Evolutionary conservation across 2,329 filamentous ascomycete species (phyloP).

Genomic region (Ophiosphaerella herpotricha): DNA sequence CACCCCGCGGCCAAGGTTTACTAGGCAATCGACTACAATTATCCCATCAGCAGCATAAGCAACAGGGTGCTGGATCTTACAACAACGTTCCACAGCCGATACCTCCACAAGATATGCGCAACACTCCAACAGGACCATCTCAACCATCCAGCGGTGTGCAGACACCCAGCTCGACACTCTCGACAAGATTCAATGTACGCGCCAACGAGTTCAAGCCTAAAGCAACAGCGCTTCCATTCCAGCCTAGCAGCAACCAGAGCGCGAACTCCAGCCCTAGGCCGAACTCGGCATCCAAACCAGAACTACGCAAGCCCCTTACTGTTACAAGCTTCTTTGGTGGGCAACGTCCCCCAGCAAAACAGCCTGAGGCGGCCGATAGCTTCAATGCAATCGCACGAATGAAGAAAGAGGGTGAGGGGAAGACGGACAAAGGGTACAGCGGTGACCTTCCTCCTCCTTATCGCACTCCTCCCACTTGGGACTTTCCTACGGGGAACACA

Average conservation of each 20-base stretch:
- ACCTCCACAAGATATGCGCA: slow-evolving; percentile 68
- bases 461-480: slow-evolving; percentile 85
- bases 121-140: slow-evolving; percentile 74
- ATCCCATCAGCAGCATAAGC: slow-evolving; percentile 58
- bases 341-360: slow-evolving; percentile 67
- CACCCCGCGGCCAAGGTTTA: slow-evolving; percentile 49
- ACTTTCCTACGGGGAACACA: slow-evolving; percentile 68
- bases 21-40: slow-evolving; percentile 58
- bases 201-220: slow-evolving; percentile 84
- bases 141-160: slow-evolving; percentile 55
- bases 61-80: slow-evolving; percentile 43
- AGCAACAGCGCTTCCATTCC: slow-evolving; percentile 79
- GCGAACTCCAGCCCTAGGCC: slow-evolving; percentile 73
- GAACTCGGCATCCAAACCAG: slow-evolving; percentile 45
- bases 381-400: slow-evolving; percentile 72
- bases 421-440: slow-evolving; percentile 61
- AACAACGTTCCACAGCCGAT: slow-evolving; percentile 60
- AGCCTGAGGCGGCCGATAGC: slow-evolving; percentile 56
- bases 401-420: slow-evolving; percentile 63
- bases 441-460: slow-evolving; percentile 83
- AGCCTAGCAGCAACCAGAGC: slow-evolving; percentile 66
- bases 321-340: slow-evolving; percentile 63
- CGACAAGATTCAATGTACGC: slow-evolving; percentile 64
- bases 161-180: slow-evolving; percentile 58
- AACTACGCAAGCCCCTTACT: slow-evolving; percentile 40